These are phyloP conservation scores for Kondoa malvinella DNA, from an alignment of 768 basidiomycete genomes.

Conservation along the genomic window DNA sequence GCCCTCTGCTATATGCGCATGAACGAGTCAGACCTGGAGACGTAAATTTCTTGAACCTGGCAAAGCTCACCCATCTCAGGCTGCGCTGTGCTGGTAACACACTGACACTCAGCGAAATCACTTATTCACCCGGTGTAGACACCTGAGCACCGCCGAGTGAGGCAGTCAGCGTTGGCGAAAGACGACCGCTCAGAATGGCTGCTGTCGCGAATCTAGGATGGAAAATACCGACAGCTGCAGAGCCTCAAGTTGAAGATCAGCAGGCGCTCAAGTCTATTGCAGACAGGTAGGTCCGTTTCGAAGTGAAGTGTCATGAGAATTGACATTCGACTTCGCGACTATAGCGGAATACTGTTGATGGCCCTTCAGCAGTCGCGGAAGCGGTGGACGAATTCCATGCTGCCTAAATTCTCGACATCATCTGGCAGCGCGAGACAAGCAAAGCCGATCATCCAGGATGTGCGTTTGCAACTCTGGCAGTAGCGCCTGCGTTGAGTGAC, in stretches of 20 bases:
- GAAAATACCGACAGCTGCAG: background rate
- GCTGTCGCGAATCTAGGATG: background rate
- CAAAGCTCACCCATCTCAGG: too few species aligned
- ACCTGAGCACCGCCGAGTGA: too few species aligned
- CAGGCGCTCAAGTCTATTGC: background rate
- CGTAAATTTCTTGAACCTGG: too few species aligned
- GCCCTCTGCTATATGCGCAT: too few species aligned
- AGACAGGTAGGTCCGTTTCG: background rate
- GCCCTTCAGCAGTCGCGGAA: conserved; percentile 2
- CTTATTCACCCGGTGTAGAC: too few species aligned
- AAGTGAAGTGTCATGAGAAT: background rate
- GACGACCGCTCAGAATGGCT: background rate
- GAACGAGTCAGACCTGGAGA: too few species aligned
- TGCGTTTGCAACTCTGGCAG: background rate
- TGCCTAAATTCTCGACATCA: background rate
- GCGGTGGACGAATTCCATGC: conserved; percentile 1
- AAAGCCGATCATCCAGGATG: background rate
- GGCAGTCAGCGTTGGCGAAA: too few species aligned
- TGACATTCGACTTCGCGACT: background rate
- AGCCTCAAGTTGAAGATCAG: background rate
- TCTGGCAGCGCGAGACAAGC: too few species aligned
- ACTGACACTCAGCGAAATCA: too few species aligned
- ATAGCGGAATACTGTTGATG: background rate
- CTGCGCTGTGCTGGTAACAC: too few species aligned
- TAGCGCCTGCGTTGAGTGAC: background rate